Percentiles rank a stretch among this genome's conserved stretches.
Evolutionary conservation across 2,329 filamentous ascomycete species (phyloP).

Genomic region (Colletotrichum scovillei): DNA sequence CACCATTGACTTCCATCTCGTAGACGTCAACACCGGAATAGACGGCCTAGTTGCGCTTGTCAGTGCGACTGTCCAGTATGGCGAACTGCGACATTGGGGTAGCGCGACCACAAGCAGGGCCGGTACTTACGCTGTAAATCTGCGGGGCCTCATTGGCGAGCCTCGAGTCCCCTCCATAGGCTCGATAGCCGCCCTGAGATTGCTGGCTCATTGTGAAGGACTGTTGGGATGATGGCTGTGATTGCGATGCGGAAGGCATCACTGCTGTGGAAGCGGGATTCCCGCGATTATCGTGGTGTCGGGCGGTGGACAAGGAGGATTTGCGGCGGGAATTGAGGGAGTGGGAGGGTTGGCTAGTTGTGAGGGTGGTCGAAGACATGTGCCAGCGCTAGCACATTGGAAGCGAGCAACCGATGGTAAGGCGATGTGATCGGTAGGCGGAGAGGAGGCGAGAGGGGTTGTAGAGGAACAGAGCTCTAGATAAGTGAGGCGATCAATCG

Average conservation of each 20-base stretch:
- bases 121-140: conserved; percentile 69
- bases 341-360: conserved; percentile 15
- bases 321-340: conserved; percentile 31
- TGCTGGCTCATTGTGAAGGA: conserved; percentile 69
- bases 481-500: not conserved
- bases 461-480: not conserved
- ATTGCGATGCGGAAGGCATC: conserved; percentile 59
- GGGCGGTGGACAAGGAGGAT: conserved; percentile 25
- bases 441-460: not conserved
- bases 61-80: not conserved
- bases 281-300: not conserved
- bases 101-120: not conserved
- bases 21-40: conserved; percentile 98
- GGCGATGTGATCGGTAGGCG: conserved; percentile 14
- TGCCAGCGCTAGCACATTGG: conserved; percentile 32
- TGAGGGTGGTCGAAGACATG: conserved; percentile 36
- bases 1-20: conserved; percentile 95
- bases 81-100: not conserved
- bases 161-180: conserved; percentile 48
- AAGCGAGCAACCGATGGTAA: conserved; percentile 1
- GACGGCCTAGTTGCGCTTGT: conserved; percentile 68
- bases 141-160: conserved; percentile 58
- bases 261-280: conserved; percentile 18
- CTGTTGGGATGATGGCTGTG: conserved; percentile 63
- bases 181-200: conserved; percentile 57